phyloP scores from a whole-genome alignment of 1,284 basidiomycete species.

The Volvariella volvacea region DNA sequence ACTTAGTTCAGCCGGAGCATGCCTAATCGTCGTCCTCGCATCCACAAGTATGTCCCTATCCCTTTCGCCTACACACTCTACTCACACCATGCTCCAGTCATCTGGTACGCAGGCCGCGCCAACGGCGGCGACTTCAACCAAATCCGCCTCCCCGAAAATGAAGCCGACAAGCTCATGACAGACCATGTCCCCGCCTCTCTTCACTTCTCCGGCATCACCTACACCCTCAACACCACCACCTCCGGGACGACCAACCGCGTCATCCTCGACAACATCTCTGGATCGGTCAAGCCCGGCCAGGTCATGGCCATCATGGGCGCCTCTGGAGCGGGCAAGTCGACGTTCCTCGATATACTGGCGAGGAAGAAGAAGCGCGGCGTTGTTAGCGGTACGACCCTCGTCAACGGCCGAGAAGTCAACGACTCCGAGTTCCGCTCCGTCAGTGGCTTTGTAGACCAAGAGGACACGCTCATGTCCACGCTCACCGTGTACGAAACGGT shows the following conservation, averaged over 20 bases:
- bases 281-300: slow-evolving; percentile 81
- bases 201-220: slow-evolving; percentile 83
- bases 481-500: slow-evolving; percentile 98
- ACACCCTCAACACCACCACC: slow-evolving; percentile 64
- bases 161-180: slow-evolving; percentile 80
- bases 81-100: slow-evolving; percentile 36
- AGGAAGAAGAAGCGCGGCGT: slow-evolving; percentile 80
- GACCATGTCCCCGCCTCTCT: slow-evolving; percentile 92
- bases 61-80: neutral
- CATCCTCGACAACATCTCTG: slow-evolving; percentile 78
- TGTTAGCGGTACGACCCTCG: slow-evolving; percentile 70
- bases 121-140: slow-evolving; percentile 67
- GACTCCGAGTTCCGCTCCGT: slow-evolving; percentile 79
- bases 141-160: slow-evolving; percentile 76
- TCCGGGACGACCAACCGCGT: no score
- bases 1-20: slow-evolving; percentile 75
- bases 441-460: slow-evolving; percentile 95
- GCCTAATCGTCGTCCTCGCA: slow-evolving; percentile 55
- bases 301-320: slow-evolving; percentile 95
- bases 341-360: slow-evolving; percentile 93
- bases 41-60: slow-evolving; percentile 37
- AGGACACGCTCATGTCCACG: slow-evolving; percentile 94
- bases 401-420: slow-evolving; percentile 80
- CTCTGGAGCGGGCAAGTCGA: slow-evolving; percentile 95
- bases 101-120: slow-evolving; percentile 86